Conservation (phyloP, 202 grass and related monocot species). For the Dendrocalamus latiflorus region DNA sequence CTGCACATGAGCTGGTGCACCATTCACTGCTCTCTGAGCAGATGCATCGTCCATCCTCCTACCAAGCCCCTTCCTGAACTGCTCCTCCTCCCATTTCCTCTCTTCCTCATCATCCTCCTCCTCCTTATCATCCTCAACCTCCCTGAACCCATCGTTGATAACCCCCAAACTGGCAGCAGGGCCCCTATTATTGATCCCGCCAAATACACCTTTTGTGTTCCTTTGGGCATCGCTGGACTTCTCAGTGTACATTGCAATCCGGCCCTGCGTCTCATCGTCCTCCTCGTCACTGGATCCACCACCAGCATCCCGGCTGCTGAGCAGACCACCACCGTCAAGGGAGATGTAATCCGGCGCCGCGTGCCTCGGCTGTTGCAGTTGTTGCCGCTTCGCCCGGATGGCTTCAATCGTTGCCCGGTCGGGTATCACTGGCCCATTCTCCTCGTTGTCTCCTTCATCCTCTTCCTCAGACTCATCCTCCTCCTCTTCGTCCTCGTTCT, state of each 20-base stretch:
- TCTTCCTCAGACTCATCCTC: conserved; percentile 44
- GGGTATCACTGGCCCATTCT: conserved; percentile 56
- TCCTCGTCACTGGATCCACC: conserved; percentile 81
- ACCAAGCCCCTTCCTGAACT: conserved; percentile 79
- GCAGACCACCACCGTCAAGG: conserved; percentile 64
- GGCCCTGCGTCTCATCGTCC: conserved; percentile 59
- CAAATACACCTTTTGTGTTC: conserved; percentile 59
- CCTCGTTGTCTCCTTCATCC: conserved; percentile 24
- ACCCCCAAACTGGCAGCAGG: conserved; percentile 36
- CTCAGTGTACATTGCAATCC: conserved; percentile 64
- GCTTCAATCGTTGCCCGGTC: conserved; percentile 78
- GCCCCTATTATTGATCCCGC: conserved; percentile 34
- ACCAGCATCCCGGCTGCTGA: conserved; percentile 56
- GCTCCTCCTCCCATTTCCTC: conserved; percentile 95
- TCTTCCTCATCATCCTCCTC: conserved; percentile 84
- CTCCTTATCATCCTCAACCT: conserved; percentile 36
- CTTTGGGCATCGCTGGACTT: conserved; percentile 24
- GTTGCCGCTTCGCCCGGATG: conserved; percentile 79
- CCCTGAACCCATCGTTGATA: conserved; percentile 35
- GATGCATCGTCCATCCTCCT: conserved; percentile 62
- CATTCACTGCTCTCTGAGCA: conserved; percentile 41
- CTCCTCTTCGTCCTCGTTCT: conserved; percentile 7
- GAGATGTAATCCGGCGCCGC: conserved; percentile 82
- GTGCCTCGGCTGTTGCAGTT: conserved; percentile 74
- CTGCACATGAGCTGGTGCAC: conserved; percentile 22